A percentile compares a stretch with the other conserved stretches of the same genome.
Evolutionary conservation across 164 flowering plant species (phyloP).

Genomic region (Saururus chinensis): DNA sequence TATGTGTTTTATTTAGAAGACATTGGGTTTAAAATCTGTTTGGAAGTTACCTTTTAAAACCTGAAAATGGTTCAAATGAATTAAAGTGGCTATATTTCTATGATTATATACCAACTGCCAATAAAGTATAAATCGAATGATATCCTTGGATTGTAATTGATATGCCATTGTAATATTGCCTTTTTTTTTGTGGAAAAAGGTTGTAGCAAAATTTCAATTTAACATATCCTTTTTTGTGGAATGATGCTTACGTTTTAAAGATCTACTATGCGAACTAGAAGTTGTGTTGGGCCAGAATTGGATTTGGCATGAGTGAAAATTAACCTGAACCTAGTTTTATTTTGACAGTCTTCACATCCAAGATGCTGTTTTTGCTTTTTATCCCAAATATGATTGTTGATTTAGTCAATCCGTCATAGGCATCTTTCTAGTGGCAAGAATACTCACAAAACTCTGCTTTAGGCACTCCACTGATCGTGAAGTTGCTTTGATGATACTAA

Average conservation of each 20-base stretch:
- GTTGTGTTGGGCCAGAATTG: no score
- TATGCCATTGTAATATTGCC: neutral
- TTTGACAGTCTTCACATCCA: neutral
- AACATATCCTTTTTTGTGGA: no score
- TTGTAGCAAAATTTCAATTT: no score
- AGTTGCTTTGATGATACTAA: conserved; percentile 90
- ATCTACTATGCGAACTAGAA: no score
- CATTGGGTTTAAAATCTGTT: no score
- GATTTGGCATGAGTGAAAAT: no score
- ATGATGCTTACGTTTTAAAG: no score
- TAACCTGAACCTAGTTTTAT: neutral
- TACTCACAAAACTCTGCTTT: conserved; percentile 9
- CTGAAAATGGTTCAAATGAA: no score
- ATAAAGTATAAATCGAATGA: no score
- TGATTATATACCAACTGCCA: neutral
- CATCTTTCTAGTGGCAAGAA: neutral
- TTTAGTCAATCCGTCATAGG: neutral
- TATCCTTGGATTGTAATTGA: neutral
- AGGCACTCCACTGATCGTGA: conserved; percentile 97
- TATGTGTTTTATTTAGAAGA: neutral
- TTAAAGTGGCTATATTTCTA: neutral
- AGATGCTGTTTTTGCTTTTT: neutral
- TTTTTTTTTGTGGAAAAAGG: no score
- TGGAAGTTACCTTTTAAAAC: no score
- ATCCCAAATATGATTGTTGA: no score